Percentiles rank a stretch among this genome's conserved stretches.
These are phyloP conservation scores for Auriculariales sp. DNA, from an alignment of 768 basidiomycete genomes.

Conservation along the genomic window DNA sequence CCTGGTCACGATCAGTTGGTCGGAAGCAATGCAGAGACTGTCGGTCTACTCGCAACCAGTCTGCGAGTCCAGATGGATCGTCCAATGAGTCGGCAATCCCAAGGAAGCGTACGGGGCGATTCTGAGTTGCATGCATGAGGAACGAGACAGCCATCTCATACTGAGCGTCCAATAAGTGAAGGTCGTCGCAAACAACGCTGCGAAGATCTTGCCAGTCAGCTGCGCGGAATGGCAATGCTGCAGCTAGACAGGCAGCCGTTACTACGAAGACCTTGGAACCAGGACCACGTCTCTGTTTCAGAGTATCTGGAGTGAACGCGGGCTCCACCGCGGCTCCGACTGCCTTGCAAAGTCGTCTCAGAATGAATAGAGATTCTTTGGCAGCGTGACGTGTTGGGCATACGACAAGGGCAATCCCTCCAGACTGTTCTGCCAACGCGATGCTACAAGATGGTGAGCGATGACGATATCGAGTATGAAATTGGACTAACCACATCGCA, in stretches of 20 bases:
- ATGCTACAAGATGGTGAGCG: slow-evolving; percentile 29
- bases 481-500: slow-evolving; percentile 50
- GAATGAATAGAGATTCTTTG: slow-evolving; percentile 33
- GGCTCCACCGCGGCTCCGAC: slow-evolving; percentile 27
- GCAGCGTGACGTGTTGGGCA: slow-evolving; percentile 44
- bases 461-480: not conserved
- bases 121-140: slow-evolving; percentile 48
- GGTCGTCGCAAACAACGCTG: slow-evolving; percentile 67
- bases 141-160: slow-evolving; percentile 79
- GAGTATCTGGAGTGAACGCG: slow-evolving; percentile 9
- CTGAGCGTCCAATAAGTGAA: slow-evolving; percentile 64
- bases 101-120: slow-evolving; percentile 51
- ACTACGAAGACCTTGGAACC: slow-evolving; percentile 33
- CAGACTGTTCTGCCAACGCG: slow-evolving; percentile 25
- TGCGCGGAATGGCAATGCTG: slow-evolving; percentile 18
- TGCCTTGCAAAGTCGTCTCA: slow-evolving; percentile 26
- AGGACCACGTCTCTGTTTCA: slow-evolving; percentile 20
- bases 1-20: slow-evolving; percentile 70
- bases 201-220: slow-evolving; percentile 25
- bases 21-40: slow-evolving; percentile 59
- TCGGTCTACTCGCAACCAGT: slow-evolving; percentile 66
- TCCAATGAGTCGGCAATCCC: slow-evolving; percentile 67
- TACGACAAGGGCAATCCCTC: slow-evolving; percentile 48
- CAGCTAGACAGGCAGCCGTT: slow-evolving; percentile 38
- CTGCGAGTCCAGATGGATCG: slow-evolving; percentile 66